Percentiles rank a stretch among this genome's conserved stretches.
Evolutionary conservation across 2,329 filamentous ascomycete species (phyloP).

Genomic region (Phyllosticta capitalensis): DNA sequence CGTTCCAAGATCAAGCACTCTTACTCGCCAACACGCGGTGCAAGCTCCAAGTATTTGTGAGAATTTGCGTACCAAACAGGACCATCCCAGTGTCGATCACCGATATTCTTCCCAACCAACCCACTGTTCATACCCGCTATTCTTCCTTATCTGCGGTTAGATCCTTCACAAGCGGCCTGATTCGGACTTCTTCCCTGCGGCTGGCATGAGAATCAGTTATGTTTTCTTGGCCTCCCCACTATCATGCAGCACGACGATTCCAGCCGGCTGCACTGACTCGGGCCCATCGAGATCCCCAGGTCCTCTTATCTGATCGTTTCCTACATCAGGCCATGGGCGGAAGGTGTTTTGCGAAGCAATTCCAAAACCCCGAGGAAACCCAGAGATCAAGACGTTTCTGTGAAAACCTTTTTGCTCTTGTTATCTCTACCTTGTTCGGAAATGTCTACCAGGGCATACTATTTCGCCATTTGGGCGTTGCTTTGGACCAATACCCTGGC

Average conservation of each 20-base stretch:
- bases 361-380: not conserved
- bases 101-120: not conserved
- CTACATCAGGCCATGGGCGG: not conserved
- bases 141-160: not conserved
- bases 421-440: not conserved
- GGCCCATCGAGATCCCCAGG: not conserved
- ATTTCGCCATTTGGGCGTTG: not conserved
- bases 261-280: not conserved
- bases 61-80: not conserved
- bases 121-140: not conserved
- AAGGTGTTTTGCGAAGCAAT: not conserved
- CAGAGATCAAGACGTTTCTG: not conserved
- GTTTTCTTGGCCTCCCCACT: not conserved
- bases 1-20: not conserved
- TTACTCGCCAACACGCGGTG: not conserved
- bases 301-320: not conserved
- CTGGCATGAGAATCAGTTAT: not conserved
- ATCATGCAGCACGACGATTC: not conserved
- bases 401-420: not conserved
- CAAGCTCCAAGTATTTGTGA: not conserved
- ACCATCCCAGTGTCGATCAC: not conserved
- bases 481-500: not conserved
- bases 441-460: not conserved
- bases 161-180: not conserved
- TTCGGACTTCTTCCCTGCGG: not conserved